These are phyloP conservation scores for Penicillium lividum DNA, from an alignment of 495 filamentous ascomycete species.

Conservation along the genomic window DNA sequence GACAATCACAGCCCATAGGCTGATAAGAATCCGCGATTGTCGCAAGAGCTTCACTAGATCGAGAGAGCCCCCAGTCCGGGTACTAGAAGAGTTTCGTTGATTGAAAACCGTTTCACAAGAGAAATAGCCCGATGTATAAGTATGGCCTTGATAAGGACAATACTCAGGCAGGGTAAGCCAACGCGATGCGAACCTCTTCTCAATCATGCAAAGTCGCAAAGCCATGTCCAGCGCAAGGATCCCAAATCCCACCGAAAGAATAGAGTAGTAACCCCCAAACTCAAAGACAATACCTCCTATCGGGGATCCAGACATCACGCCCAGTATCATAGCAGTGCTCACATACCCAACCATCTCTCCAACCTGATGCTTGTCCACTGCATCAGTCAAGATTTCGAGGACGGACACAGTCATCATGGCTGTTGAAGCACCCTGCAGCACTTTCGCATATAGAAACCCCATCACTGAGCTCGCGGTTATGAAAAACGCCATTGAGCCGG, in stretches of 20 bases:
- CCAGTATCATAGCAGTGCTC: not conserved
- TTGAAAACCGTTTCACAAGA: not conserved
- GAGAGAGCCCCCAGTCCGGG: not conserved
- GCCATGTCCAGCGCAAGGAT: not conserved
- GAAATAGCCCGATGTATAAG: not conserved
- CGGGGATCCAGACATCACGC: constrained; percentile 1
- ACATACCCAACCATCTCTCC: constrained; percentile 4
- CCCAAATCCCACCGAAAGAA: not conserved
- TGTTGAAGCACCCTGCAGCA: constrained; percentile 69
- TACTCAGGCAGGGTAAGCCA: not conserved
- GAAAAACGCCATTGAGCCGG: constrained; percentile 63
- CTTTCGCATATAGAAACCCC: constrained; percentile 60
- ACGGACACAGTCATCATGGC: not conserved
- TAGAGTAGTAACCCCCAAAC: not conserved
- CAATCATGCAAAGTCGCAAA: not conserved
- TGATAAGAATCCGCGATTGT: constrained; percentile 21
- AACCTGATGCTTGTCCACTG: constrained; percentile 4
- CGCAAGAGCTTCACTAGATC: constrained; percentile 5
- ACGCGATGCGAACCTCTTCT: not conserved
- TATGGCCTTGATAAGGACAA: not conserved
- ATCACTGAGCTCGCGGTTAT: constrained; percentile 62
- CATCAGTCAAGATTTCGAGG: constrained; percentile 5
- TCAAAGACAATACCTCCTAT: not conserved
- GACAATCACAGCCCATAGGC: constrained; percentile 19
- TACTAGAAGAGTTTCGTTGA: not conserved